Conservation (phyloP, 192 early-diverging fungal species). For the Spizellomyces sp. region DNA sequence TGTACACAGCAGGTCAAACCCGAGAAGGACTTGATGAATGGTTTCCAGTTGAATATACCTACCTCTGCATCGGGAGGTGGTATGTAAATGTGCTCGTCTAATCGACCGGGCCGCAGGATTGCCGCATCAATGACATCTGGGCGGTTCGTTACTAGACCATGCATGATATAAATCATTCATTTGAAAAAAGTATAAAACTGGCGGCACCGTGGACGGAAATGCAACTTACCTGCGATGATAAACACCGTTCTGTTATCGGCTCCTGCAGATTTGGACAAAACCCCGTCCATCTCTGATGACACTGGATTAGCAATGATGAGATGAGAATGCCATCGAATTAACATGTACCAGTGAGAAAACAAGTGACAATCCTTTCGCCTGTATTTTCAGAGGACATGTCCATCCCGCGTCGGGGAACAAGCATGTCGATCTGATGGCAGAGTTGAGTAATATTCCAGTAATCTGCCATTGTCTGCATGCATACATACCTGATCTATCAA, state of each 20-base stretch:
- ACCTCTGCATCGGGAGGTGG: constrained; percentile 59
- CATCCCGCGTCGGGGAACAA: constrained; percentile 73
- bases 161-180: not conserved
- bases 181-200: not conserved
- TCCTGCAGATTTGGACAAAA: constrained; percentile 48
- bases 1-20: not conserved
- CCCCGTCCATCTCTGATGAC: constrained; percentile 74
- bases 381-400: constrained; percentile 77
- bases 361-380: constrained; percentile 85
- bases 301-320: not conserved
- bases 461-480: not conserved
- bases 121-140: constrained; percentile 76
- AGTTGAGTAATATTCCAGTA: not conserved
- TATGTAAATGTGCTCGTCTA: constrained; percentile 77
- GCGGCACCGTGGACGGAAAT: not conserved
- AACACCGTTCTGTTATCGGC: constrained; percentile 34
- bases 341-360: constrained; percentile 52
- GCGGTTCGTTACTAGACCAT: constrained; percentile 71
- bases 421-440: constrained; percentile 69
- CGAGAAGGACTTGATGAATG: not conserved
- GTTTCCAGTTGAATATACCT: constrained; percentile 1
- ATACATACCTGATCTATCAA: constrained; percentile 85
- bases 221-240: constrained; percentile 44
- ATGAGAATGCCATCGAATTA: no score
- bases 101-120: constrained; percentile 79